phyloP scores from a whole-genome alignment of 352 stramenopile species.

The Phytophthora pseudosyringae region DNA sequence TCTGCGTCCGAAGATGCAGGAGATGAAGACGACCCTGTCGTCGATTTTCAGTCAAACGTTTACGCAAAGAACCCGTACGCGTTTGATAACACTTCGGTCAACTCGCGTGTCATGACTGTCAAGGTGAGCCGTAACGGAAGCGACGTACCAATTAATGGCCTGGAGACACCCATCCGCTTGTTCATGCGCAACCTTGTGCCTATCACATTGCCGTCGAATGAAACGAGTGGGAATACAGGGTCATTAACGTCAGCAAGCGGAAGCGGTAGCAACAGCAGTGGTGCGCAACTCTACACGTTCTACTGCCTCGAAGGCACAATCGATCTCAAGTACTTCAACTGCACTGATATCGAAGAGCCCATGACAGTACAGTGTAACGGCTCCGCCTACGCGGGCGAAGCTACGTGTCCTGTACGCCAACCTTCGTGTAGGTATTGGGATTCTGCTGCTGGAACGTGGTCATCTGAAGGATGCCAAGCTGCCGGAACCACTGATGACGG shows the following conservation, averaged over 20 bases:
- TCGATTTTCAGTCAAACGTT: constrained; percentile 69
- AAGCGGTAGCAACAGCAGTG: constrained; percentile 15
- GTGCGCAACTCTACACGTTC: constrained; percentile 43
- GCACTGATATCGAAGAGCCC: constrained; percentile 41
- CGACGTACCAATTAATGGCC: constrained; percentile 41
- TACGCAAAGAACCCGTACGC: constrained; percentile 74
- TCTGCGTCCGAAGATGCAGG: background rate
- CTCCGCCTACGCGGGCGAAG: constrained; percentile 51
- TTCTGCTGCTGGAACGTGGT: constrained; percentile 47
- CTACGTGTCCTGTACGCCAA: constrained; percentile 55
- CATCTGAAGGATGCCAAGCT: constrained; percentile 58
- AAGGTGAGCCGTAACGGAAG: constrained; percentile 48
- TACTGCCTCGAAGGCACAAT: constrained; percentile 53
- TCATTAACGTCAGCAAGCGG: constrained; percentile 11
- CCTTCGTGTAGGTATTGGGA: constrained; percentile 76
- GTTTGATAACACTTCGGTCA: constrained; percentile 53
- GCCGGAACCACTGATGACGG: constrained; percentile 62
- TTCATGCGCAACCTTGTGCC: constrained; percentile 57
- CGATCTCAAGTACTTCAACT: constrained; percentile 67
- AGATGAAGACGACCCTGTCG: constrained; percentile 42
- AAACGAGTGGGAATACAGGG: constrained; percentile 4
- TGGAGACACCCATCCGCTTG: constrained; percentile 55
- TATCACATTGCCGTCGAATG: constrained; percentile 25
- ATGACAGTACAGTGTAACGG: constrained; percentile 62
- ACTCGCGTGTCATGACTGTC: constrained; percentile 69